Percentiles rank a stretch among this genome's conserved stretches.
phyloP scores from a whole-genome alignment of 164 flowering plant species.

The Protea cynaroides region DNA sequence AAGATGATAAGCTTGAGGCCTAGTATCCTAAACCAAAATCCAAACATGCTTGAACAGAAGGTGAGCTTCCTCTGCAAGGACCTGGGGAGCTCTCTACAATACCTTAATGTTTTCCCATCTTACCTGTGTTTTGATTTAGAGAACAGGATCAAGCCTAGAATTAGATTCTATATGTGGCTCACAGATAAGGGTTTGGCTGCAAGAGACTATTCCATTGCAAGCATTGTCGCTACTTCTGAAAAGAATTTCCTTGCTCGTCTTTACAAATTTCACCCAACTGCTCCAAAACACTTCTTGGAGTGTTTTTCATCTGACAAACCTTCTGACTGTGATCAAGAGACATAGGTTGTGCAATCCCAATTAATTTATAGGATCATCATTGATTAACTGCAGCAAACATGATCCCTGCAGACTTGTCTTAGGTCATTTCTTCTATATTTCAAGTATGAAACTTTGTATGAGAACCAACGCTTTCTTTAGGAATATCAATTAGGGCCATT shows the following conservation, averaged over 20 bases:
- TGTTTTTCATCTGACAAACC: slow-evolving; percentile 6
- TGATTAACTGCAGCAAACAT: background rate
- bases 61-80: slow-evolving; percentile 38
- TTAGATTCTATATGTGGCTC: slow-evolving; percentile 50
- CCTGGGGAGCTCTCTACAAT: slow-evolving; percentile 34
- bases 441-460: background rate
- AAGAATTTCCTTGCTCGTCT: slow-evolving; percentile 43
- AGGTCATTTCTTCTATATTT: background rate
- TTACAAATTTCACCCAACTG: slow-evolving; percentile 44
- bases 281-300: slow-evolving; percentile 52
- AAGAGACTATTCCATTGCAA: slow-evolving; percentile 37
- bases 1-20: slow-evolving; percentile 34
- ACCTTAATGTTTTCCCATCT: slow-evolving; percentile 47
- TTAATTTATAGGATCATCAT: background rate
- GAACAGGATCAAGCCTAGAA: slow-evolving; percentile 55
- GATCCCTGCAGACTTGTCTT: background rate
- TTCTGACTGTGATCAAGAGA: background rate
- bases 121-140: slow-evolving; percentile 55
- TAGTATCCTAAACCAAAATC: slow-evolving; percentile 47
- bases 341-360: background rate
- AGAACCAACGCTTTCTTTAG: background rate
- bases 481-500: background rate
- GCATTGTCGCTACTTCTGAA: slow-evolving; percentile 50
- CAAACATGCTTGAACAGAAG: slow-evolving; percentile 34
- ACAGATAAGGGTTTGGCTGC: slow-evolving; percentile 32